phyloP scores from a whole-genome alignment of 805 yeast species.

The Debaryomyces prosopidis region DNA sequence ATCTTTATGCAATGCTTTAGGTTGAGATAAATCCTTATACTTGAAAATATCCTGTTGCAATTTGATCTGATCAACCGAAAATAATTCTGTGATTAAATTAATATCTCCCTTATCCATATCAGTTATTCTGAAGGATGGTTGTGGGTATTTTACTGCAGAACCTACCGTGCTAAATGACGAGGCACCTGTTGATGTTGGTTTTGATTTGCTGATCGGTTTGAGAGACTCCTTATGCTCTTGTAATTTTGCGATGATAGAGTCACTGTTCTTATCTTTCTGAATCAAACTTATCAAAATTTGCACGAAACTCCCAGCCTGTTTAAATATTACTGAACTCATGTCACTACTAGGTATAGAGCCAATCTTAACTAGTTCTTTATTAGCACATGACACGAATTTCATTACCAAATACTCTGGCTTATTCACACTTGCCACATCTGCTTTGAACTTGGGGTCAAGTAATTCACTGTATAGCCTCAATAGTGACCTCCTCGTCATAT shows the following conservation, averaged over 20 bases:
- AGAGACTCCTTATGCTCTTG: constrained; percentile 40
- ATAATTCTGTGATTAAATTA: constrained; percentile 46
- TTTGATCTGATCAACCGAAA: constrained; percentile 46
- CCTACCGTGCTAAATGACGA: constrained; percentile 1
- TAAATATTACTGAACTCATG: constrained; percentile 32
- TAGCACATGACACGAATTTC: constrained; percentile 53
- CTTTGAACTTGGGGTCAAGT: constrained; percentile 46
- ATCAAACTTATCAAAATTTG: constrained; percentile 37
- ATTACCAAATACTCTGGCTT: constrained; percentile 50
- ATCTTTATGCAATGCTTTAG: constrained; percentile 39
- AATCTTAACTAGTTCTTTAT: constrained; percentile 49
- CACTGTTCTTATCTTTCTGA: constrained; percentile 37
- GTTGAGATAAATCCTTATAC: constrained; percentile 41
- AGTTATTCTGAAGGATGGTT: constrained; percentile 52
- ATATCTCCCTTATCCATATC: constrained; percentile 55
- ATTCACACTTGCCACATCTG: constrained; percentile 28
- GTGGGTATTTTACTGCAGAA: constrained; percentile 22
- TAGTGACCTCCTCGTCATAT: constrained; percentile 55
- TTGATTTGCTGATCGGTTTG: constrained; percentile 21
- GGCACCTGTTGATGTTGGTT: constrained; percentile 5
- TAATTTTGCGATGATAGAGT: constrained; percentile 42
- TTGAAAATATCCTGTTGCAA: constrained; percentile 56
- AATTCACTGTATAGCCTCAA: constrained; percentile 64
- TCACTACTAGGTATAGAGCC: constrained; percentile 30
- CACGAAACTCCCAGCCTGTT: constrained; percentile 38